These are phyloP conservation scores for Picocystis sp. DNA, from an alignment of 163 green algal species.

Conservation along the genomic window DNA sequence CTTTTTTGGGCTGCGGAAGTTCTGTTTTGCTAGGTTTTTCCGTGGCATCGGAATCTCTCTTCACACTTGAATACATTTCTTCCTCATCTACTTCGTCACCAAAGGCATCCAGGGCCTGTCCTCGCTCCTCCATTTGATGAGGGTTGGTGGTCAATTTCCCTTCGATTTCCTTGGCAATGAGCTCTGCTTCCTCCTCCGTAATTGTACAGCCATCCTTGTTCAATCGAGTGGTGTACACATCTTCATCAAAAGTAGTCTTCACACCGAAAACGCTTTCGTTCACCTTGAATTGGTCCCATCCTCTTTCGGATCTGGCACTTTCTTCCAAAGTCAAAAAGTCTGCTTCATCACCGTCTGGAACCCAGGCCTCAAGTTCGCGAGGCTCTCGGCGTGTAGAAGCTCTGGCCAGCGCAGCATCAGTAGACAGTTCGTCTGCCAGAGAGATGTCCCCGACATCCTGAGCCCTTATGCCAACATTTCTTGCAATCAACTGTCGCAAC, in stretches of 20 bases:
- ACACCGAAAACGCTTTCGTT: conserved; percentile 72
- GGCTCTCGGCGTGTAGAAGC: too few relatives aligned
- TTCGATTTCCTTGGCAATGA: conserved; percentile 70
- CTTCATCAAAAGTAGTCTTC: conserved; percentile 53
- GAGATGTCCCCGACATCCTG: too few relatives aligned
- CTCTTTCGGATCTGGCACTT: neutral
- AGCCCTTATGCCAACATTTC: too few relatives aligned
- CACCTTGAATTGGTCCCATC: conserved; percentile 83
- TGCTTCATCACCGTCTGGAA: too few relatives aligned
- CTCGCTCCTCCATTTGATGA: conserved; percentile 64
- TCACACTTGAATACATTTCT: conserved; percentile 27
- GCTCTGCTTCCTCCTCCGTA: conserved; percentile 42
- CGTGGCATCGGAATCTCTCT: neutral
- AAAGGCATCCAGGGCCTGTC: conserved; percentile 20
- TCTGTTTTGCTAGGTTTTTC: neutral
- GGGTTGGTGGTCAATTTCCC: conserved; percentile 26
- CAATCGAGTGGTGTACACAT: conserved; percentile 74
- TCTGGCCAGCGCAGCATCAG: too few relatives aligned
- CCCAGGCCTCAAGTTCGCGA: too few relatives aligned
- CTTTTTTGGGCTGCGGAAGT: neutral
- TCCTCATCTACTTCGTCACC: conserved; percentile 30
- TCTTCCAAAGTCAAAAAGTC: too few relatives aligned
- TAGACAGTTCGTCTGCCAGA: too few relatives aligned
- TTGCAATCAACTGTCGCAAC: too few relatives aligned
- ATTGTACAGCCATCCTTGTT: conserved; percentile 45